Conservation (phyloP, 1,284 basidiomycete genomes). For the Cryptococcus depauperatus region DNA sequence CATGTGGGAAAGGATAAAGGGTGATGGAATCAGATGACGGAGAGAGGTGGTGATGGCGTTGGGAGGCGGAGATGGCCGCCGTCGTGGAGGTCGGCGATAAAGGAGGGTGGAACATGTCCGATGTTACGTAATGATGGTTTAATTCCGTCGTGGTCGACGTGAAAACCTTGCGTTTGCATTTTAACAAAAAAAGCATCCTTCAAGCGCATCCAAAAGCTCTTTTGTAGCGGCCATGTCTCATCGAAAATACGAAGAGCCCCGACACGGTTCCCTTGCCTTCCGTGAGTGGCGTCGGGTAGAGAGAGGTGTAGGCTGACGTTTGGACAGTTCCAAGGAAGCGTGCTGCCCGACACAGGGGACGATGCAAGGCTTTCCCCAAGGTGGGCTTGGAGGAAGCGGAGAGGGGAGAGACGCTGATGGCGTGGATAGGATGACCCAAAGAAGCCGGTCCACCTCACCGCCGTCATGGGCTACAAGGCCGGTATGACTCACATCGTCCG, state of each 20-base stretch:
- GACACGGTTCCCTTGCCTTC: slow-evolving; percentile 75
- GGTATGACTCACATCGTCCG: slow-evolving; percentile 99
- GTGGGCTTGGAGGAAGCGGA: slow-evolving; percentile 43
- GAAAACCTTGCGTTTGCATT: too few species aligned
- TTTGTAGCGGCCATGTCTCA: slow-evolving; percentile 44
- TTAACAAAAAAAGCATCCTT: too few species aligned
- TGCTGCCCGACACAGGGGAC: slow-evolving; percentile 89
- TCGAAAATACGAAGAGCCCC: slow-evolving; percentile 83
- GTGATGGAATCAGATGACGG: too few species aligned
- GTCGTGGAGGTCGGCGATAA: too few species aligned
- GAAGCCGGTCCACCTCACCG: slow-evolving; percentile 98
- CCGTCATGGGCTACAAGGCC: slow-evolving; percentile 98
- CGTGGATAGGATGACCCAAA: slow-evolving; percentile 85
- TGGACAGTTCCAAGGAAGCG: slow-evolving; percentile 94
- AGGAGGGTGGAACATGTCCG: too few species aligned
- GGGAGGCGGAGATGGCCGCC: too few species aligned
- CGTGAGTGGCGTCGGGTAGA: slow-evolving; percentile 9
- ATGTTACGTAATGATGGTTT: too few species aligned
- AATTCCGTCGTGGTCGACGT: too few species aligned
- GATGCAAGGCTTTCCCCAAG: slow-evolving; percentile 97
- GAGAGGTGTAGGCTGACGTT: slow-evolving; percentile 14
- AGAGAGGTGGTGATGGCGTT: too few species aligned
- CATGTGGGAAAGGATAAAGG: too few species aligned
- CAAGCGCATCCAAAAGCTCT: slow-evolving; percentile 7
- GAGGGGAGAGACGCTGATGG: neutral